Evolutionary conservation across 805 yeast species (phyloP).

Genomic region (Wickerhamomyces bovis): DNA sequence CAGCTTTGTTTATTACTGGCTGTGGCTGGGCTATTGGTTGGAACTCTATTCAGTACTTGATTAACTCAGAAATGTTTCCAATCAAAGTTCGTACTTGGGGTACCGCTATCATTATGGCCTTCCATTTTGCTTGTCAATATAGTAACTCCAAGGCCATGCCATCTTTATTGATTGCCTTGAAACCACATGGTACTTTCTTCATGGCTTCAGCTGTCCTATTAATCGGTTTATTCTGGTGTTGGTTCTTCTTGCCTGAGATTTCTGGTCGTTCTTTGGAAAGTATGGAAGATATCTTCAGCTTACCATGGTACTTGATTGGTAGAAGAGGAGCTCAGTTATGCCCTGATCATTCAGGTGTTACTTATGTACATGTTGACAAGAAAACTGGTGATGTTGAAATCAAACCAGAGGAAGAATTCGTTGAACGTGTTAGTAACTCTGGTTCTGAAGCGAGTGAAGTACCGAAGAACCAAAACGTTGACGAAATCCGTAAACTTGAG

Average conservation of each 20-base stretch:
- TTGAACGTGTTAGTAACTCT: conserved; percentile 7
- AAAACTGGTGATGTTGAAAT: conserved; percentile 11
- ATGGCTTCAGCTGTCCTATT: conserved; percentile 40
- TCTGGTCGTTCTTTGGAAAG: conserved; percentile 34
- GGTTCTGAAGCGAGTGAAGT: background rate
- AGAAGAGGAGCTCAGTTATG: conserved; percentile 46
- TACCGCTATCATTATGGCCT: conserved; percentile 45
- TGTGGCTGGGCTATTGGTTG: conserved; percentile 57
- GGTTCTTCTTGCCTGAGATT: conserved; percentile 33
- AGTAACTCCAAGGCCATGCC: conserved; percentile 54
- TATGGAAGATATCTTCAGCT: conserved; percentile 31
- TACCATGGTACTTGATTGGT: conserved; percentile 56
- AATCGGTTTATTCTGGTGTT: conserved; percentile 35
- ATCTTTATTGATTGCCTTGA: conserved; percentile 40
- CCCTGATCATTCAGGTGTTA: conserved; percentile 43
- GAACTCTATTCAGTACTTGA: conserved; percentile 48
- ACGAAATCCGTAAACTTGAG: background rate
- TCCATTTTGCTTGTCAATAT: conserved; percentile 52
- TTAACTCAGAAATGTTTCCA: conserved; percentile 52
- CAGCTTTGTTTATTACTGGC: conserved; percentile 44
- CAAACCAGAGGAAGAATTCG: conserved; percentile 10
- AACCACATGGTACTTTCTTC: conserved; percentile 44
- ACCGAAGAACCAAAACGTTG: background rate
- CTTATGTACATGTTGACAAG: conserved; percentile 13
- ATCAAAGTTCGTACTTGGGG: conserved; percentile 43